Evolutionary conservation across 2,329 filamentous ascomycete genomes (phyloP), one percentile per base, ranked within the genome.

Genomic region (Phaeoacremonium minimum): DNA sequence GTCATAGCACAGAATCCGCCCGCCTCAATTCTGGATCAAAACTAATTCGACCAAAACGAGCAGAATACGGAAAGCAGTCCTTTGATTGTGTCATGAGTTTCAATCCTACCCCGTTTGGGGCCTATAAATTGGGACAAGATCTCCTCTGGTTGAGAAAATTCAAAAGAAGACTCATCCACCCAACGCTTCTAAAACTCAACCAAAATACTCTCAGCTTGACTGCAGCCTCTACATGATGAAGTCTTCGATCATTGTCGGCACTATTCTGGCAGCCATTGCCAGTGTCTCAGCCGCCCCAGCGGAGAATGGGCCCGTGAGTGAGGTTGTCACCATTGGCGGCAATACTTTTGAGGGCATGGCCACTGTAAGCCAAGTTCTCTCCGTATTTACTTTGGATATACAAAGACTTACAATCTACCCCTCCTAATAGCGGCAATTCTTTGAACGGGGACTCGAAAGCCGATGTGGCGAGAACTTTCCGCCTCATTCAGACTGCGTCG

Each of bases 401-500:
- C n/a, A 26, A n/a, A 26, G 5, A n/a, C 32, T 33, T 11, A 33
- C 32, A 33, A n/a, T 14, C 15, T 19, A 14, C n/a, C n/a, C n/a
- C n/a, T n/a, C 15, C 18, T 5, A 14, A 14, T 9, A 17, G 33
- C 22, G 11, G 9, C 16, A 20, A 4, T 35, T 35, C 15, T 26
- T 35, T n/a, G 18, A 18, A 5, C 37, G 37, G n/a, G 37, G 37
- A n/a, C 26, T 39, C 13, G 37, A 39, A 32, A 26, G 19, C 12
- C 37, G 37, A 18, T 39, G 37, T 32, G 31, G 22, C 18, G 31
- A 32, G 18, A 30, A 30, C 37, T 39, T 22, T 17, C 22, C 31
- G 14, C 32, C 37, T 13, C 31, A 35, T 28, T 30, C 31, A 11
- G 37, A 34, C 32, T 39, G 37, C 32, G 22, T 28, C 18, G 16